Evolutionary conservation across 2,329 filamentous ascomycete genomes (phyloP).

Genomic region (Colletotrichum sp.): DNA sequence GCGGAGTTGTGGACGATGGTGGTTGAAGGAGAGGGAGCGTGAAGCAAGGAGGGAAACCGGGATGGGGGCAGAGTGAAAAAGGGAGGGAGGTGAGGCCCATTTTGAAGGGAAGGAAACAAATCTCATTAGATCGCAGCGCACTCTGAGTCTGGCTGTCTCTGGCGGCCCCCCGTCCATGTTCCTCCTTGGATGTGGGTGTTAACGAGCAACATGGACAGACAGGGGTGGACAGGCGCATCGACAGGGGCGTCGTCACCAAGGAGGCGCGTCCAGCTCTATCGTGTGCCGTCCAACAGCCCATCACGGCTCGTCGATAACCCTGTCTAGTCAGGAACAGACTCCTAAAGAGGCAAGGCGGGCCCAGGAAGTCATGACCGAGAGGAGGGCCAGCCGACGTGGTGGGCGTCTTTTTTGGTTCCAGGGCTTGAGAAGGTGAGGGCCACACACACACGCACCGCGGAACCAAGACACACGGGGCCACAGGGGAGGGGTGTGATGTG

Average conservation of each 20-base stretch:
- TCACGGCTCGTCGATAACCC: neutral
- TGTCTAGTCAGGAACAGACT: conserved; percentile 16
- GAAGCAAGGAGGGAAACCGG: neutral
- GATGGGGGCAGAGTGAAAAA: neutral
- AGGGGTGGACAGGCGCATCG: neutral
- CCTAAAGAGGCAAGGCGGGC: conserved; percentile 4
- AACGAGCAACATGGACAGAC: neutral
- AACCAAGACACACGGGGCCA: neutral
- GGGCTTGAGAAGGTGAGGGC: neutral
- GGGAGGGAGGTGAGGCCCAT: conserved; percentile 15
- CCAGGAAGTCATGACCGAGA: conserved; percentile 9
- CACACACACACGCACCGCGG: neutral
- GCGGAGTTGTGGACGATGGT: conserved; percentile 19
- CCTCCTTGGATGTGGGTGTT: neutral
- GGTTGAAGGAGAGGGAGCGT: conserved; percentile 4
- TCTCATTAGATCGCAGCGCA: conserved; percentile 9
- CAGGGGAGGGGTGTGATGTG: neutral
- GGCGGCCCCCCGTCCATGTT: neutral
- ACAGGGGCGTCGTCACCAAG: conserved; percentile 1
- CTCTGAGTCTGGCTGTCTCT: neutral
- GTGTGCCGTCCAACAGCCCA: neutral
- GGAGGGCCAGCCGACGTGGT: conserved; percentile 1
- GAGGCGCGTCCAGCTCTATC: conserved; percentile 3
- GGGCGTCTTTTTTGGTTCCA: neutral
- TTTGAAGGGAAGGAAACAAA: conserved; percentile 17